Evolutionary conservation across 768 basidiomycete species (phyloP).

Genomic region (Astraeus odoratus): DNA sequence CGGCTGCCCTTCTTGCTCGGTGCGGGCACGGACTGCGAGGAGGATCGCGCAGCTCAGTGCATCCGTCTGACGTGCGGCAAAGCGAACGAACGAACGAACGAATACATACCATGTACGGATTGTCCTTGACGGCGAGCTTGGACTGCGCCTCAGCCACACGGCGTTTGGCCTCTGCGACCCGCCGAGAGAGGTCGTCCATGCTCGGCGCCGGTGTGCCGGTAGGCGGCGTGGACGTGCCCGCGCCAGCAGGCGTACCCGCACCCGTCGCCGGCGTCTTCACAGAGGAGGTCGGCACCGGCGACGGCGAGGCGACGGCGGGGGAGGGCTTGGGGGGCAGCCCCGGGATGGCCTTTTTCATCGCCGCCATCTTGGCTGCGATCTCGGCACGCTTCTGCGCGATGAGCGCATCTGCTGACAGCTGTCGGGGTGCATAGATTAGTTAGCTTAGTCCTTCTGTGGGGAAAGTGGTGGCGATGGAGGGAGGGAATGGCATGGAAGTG

Average conservation of each 20-base stretch:
- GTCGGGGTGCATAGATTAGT: slow-evolving; percentile 1
- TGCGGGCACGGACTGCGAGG: slow-evolving; percentile 51
- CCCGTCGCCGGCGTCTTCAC: background rate
- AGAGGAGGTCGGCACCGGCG: slow-evolving; percentile 9
- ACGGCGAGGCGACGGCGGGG: slow-evolving; percentile 18
- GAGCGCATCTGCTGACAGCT: slow-evolving; percentile 53
- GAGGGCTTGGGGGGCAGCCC: slow-evolving; percentile 25
- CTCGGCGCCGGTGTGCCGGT: slow-evolving; percentile 38
- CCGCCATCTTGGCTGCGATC: slow-evolving; percentile 79
- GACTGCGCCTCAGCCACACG: slow-evolving; percentile 79
- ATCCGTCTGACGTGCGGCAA: too few relatives aligned
- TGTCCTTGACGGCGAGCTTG: slow-evolving; percentile 68
- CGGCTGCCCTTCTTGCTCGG: slow-evolving; percentile 44
- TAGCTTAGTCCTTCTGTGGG: background rate
- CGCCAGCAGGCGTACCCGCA: slow-evolving; percentile 4
- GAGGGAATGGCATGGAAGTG: background rate
- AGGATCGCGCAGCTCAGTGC: too few relatives aligned
- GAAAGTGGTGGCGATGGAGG: too few relatives aligned
- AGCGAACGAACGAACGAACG: background rate
- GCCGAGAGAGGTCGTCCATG: slow-evolving; percentile 58
- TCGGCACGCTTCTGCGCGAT: slow-evolving; percentile 82
- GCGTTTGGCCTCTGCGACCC: slow-evolving; percentile 80
- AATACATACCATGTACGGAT: slow-evolving; percentile 75
- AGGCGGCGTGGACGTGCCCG: slow-evolving; percentile 31
- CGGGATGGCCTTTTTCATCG: slow-evolving; percentile 47